Evolutionary conservation across 345 rosid genomes (phyloP).

Genomic region (Salix brachista): DNA sequence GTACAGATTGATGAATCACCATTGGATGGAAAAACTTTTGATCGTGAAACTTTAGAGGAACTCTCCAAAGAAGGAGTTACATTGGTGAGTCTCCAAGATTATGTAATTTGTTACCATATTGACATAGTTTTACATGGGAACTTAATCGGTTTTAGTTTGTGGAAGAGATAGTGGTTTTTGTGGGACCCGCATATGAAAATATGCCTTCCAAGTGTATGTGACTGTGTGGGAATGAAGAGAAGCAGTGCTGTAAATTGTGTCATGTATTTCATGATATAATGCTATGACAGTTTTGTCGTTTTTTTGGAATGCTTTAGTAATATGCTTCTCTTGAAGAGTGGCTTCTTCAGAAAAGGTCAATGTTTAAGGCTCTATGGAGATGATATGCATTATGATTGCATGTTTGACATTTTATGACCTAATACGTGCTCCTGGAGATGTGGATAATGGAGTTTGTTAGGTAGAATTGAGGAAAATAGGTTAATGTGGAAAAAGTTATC

Average conservation of each 20-base stretch:
- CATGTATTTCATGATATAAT: not conserved
- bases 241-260: not conserved
- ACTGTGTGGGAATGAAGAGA: not conserved
- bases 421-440: not conserved
- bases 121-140: not conserved
- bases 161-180: not conserved
- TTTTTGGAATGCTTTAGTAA: not conserved
- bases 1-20: slow-evolving; percentile 95
- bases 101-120: slow-evolving; percentile 1
- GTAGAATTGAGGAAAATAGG: not conserved
- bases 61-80: slow-evolving; percentile 98
- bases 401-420: not conserved
- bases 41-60: slow-evolving; percentile 77
- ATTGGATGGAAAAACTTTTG: slow-evolving; percentile 82
- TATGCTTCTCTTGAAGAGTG: not conserved
- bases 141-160: slow-evolving; percentile 1
- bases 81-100: slow-evolving; percentile 51
- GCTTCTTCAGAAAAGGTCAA: not conserved
- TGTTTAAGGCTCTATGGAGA: not conserved
- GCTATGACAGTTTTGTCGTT: not conserved
- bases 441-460: not conserved
- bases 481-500: not conserved
- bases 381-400: not conserved
- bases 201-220: not conserved
- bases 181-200: not conserved